Percentiles rank a stretch among this genome's conserved stretches.
Evolutionary conservation across 2,329 filamentous ascomycete species (phyloP).

Genomic region (Magnaporthiopsis incrustans): DNA sequence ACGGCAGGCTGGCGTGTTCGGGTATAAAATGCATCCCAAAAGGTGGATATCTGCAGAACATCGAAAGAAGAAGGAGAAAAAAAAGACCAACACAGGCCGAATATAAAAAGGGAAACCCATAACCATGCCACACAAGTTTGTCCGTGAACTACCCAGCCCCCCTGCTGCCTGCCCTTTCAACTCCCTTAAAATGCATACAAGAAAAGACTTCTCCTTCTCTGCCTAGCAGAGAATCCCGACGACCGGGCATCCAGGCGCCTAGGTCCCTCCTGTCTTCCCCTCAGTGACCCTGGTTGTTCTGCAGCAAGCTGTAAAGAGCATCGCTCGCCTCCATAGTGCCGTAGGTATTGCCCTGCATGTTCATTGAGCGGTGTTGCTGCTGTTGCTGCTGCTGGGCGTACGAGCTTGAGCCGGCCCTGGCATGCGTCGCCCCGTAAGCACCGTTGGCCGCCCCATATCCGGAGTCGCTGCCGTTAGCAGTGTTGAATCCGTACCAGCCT

Average conservation of each 20-base stretch:
- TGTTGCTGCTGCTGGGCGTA: constrained; percentile 13
- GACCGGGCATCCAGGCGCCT: no score
- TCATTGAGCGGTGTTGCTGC: constrained; percentile 18
- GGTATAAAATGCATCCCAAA: no score
- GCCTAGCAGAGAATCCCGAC: background rate
- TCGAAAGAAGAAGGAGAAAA: no score
- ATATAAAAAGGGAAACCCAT: no score
- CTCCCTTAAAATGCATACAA: background rate
- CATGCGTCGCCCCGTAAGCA: constrained; percentile 9
- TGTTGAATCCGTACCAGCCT: constrained; percentile 26
- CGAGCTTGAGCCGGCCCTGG: constrained; percentile 8
- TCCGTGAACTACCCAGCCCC: no score
- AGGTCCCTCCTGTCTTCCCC: background rate
- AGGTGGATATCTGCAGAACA: no score
- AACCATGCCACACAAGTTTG: no score
- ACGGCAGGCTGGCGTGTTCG: no score
- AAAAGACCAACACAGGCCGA: no score
- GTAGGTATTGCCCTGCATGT: constrained; percentile 18
- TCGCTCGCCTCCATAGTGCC: constrained; percentile 18
- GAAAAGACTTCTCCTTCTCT: background rate
- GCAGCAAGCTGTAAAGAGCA: constrained; percentile 19
- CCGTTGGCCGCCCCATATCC: constrained; percentile 15
- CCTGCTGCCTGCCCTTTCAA: background rate
- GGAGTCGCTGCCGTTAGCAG: constrained; percentile 15
- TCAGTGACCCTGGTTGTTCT: constrained; percentile 5